Percentiles rank a stretch among this genome's conserved stretches.
Evolutionary conservation across 2,329 filamentous ascomycete genomes (phyloP).

Genomic region (Diaporthe vexans): DNA sequence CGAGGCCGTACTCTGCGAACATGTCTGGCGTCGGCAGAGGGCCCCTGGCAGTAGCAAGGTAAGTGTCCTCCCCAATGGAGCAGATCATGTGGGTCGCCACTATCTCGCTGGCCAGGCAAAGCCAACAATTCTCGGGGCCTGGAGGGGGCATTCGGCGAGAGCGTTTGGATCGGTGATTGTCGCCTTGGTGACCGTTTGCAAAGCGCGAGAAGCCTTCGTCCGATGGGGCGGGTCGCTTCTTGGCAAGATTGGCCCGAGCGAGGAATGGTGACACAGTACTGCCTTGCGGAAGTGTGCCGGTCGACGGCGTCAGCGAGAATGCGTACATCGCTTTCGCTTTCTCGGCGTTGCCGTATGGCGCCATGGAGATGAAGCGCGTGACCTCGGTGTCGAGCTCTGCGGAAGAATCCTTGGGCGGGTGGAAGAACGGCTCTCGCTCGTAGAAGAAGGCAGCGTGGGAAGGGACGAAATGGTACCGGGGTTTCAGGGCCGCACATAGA

Average conservation of each 20-base stretch:
- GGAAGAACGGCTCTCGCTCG: constrained; percentile 93
- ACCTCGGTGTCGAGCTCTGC: constrained; percentile 63
- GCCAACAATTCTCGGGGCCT: constrained; percentile 88
- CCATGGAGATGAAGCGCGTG: constrained; percentile 93
- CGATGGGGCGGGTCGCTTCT: constrained; percentile 67
- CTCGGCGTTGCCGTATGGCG: constrained; percentile 78
- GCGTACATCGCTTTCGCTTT: constrained; percentile 89
- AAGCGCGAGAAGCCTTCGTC: constrained; percentile 70
- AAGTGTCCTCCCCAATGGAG: constrained; percentile 88
- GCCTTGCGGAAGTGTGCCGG: constrained; percentile 74
- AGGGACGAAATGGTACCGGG: constrained; percentile 89
- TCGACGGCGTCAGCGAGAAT: constrained; percentile 76
- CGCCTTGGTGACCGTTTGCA: constrained; percentile 47
- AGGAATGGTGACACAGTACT: constrained; percentile 83
- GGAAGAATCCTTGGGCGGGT: constrained; percentile 60
- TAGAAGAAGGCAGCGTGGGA: constrained; percentile 79
- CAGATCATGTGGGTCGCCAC: constrained; percentile 90
- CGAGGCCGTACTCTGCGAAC: constrained; percentile 74
- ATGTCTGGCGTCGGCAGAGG: constrained; percentile 81
- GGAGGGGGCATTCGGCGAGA: constrained; percentile 68
- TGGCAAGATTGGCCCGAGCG: constrained; percentile 53
- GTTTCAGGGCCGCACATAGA: constrained; percentile 83
- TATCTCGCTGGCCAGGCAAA: constrained; percentile 91
- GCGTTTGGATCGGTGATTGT: constrained; percentile 55
- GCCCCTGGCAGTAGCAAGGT: constrained; percentile 93